Percentiles rank a stretch among this genome's conserved stretches.
These are phyloP conservation scores for Drechslera avenae DNA, from an alignment of 2,329 filamentous ascomycete species.

Conservation along the genomic window DNA sequence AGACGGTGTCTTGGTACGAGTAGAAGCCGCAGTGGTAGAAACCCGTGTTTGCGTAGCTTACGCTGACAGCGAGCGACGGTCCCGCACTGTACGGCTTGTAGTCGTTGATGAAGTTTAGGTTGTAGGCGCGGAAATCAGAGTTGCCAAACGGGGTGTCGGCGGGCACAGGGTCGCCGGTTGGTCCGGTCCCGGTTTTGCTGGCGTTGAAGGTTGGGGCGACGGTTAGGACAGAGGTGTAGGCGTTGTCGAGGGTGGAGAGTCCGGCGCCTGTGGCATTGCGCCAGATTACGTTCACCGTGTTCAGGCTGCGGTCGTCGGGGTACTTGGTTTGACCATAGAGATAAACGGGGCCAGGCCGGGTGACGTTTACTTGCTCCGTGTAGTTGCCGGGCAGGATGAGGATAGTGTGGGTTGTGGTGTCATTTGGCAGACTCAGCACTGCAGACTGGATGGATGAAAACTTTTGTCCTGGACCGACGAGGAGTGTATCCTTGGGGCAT, in stretches of 20 bases:
- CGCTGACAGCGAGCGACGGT: conserved; percentile 64
- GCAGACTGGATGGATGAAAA: conserved; percentile 55
- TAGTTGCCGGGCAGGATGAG: conserved; percentile 66
- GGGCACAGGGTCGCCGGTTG: conserved; percentile 66
- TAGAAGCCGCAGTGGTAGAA: conserved; percentile 72
- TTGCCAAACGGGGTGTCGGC: conserved; percentile 67
- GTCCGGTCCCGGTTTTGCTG: conserved; percentile 65
- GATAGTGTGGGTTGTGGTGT: conserved; percentile 58
- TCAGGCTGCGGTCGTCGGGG: conserved; percentile 54
- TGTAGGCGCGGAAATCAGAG: conserved; percentile 68
- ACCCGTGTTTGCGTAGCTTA: conserved; percentile 67
- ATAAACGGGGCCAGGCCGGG: conserved; percentile 64
- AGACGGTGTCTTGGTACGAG: conserved; percentile 72
- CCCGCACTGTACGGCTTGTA: conserved; percentile 60
- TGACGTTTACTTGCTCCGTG: conserved; percentile 69
- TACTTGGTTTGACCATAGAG: conserved; percentile 63
- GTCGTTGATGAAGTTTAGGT: conserved; percentile 68
- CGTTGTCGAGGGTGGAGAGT: conserved; percentile 61
- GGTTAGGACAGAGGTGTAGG: conserved; percentile 65
- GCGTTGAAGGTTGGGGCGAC: conserved; percentile 68
- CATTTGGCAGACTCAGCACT: conserved; percentile 53
- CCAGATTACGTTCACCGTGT: conserved; percentile 64
- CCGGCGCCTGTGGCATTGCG: conserved; percentile 59
- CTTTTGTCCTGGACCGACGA: conserved; percentile 32
- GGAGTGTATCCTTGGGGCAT: conserved; percentile 44